Conservation (phyloP, 495 filamentous ascomycete species). For the Xylaria venustula region DNA sequence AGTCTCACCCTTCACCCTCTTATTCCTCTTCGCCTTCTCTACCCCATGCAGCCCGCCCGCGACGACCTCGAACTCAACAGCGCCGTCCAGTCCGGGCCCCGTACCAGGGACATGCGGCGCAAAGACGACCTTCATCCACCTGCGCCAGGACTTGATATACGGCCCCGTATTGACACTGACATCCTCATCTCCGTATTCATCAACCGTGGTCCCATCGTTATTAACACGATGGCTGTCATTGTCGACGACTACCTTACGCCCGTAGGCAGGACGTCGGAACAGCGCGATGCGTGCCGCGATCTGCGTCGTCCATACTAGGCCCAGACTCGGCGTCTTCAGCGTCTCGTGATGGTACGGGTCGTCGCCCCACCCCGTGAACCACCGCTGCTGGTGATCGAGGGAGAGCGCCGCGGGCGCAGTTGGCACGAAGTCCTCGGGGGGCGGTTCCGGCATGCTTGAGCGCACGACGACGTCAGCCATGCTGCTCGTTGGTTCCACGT, state of each 20-base stretch:
- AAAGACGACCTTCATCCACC: constrained; percentile 82
- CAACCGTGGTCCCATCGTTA: not conserved
- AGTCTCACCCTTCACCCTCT: no score
- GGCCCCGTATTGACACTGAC: constrained; percentile 28
- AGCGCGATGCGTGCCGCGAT: constrained; percentile 79
- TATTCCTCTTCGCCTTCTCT: constrained; percentile 14
- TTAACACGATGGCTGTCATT: not conserved
- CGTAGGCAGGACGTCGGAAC: constrained; percentile 57
- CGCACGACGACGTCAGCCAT: constrained; percentile 26
- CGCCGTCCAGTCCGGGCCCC: constrained; percentile 39
- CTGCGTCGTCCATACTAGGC: constrained; percentile 87
- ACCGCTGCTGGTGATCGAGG: constrained; percentile 87
- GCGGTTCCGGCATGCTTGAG: constrained; percentile 30
- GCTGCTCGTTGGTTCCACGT: constrained; percentile 21
- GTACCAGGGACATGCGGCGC: constrained; percentile 60
- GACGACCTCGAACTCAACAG: constrained; percentile 57
- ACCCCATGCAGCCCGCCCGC: constrained; percentile 51
- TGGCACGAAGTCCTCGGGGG: constrained; percentile 19
- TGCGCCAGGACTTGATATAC: constrained; percentile 45
- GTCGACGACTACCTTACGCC: constrained; percentile 32
- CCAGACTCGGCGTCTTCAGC: constrained; percentile 82
- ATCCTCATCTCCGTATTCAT: constrained; percentile 26
- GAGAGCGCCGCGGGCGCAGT: constrained; percentile 52
- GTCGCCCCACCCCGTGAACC: constrained; percentile 94
- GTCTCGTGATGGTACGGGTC: constrained; percentile 34